Base-by-base conservation (phyloP, 371 early-diverging fungal genomes). In the Coemansia sp. region DNA sequence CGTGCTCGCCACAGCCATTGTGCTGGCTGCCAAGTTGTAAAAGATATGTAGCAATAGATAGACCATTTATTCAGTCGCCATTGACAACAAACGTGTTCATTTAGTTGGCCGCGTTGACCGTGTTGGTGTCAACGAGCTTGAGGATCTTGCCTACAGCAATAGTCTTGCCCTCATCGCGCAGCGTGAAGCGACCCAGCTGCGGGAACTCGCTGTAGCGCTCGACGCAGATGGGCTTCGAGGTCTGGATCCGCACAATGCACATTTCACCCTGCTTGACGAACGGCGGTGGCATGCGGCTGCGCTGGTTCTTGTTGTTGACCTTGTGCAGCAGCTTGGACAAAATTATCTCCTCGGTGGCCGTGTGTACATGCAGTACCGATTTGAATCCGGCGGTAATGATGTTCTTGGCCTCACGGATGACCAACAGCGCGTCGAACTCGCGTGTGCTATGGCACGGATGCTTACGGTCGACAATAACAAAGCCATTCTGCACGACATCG, bases 131-230 rank as follows among this genome's bases (percentile, higher is more conserved):
- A 2, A 57, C 49, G 34, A 97, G 82, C 83, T 93, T 93, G 66
- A 89, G 87, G 32, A 96, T 82, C 79, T 93, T 93, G 68, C 98
- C 96, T 64, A 98, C 90, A 38, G 96, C 98, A 79, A 98, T 88
- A 16, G 98, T 97, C 82, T 88, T 91, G 43, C 90, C 89, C 86
- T 96, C 96, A 75, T 96, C 95, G 74, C 99, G 91, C 30, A 98
- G 83, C 35, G 95, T 96, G 84, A 98, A 97, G 52, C 99, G 87
- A 50, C 99, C 97, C 35, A 98, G 80, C 79, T 95, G 95, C 55
- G 92, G 90, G 67, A 88, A 87, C 40, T 93, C 91, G n/a, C 83
- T 85, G 80, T 88, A 96, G 16, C 88, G 81, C 74, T 98, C 98
- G n/a, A 94, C 76, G 76, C 95, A 94, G 32, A 94, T 75, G 11